A percentile compares a stretch with the other conserved stretches of the same genome.
These are phyloP conservation scores for Sistotremastrum suecicum DNA, from an alignment of 768 basidiomycete genomes.

Conservation along the genomic window DNA sequence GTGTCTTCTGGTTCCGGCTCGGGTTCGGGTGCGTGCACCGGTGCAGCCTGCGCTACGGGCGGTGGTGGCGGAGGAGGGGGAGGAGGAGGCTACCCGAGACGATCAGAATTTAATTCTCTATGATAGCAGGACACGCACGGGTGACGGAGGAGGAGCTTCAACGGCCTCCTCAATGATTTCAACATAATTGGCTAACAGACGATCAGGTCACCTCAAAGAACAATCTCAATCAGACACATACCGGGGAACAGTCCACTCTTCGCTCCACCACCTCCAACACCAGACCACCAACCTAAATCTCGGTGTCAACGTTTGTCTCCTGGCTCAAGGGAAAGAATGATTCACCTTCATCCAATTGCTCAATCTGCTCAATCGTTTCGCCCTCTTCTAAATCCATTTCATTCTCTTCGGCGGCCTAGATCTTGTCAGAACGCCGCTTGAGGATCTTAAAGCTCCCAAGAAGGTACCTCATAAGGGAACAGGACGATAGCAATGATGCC, in stretches of 20 bases:
- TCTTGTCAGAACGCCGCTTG: neutral
- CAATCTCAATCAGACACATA: slow-evolving; percentile 20
- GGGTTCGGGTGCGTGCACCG: slow-evolving; percentile 35
- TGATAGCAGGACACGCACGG: too few relatives aligned
- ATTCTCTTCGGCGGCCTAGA: slow-evolving; percentile 68
- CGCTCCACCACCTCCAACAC: slow-evolving; percentile 45
- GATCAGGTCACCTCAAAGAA: too few relatives aligned
- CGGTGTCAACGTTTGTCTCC: neutral
- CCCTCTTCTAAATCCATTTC: slow-evolving; percentile 74
- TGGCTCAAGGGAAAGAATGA: neutral
- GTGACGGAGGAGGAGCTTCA: slow-evolving; percentile 27
- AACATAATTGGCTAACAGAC: slow-evolving; percentile 64
- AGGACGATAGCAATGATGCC: slow-evolving; percentile 63
- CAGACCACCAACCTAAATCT: slow-evolving; percentile 70
- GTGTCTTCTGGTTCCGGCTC: slow-evolving; percentile 33
- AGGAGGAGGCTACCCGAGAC: slow-evolving; percentile 18
- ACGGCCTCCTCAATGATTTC: slow-evolving; percentile 47
- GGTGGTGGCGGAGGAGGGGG: slow-evolving; percentile 30
- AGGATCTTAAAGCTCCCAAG: neutral
- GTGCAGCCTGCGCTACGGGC: slow-evolving; percentile 24
- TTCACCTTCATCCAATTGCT: slow-evolving; percentile 61
- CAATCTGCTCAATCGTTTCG: slow-evolving; percentile 68
- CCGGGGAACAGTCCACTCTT: slow-evolving; percentile 79
- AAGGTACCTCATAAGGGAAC: slow-evolving; percentile 62
- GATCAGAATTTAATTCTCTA: too few relatives aligned